A percentile compares a stretch with the other conserved stretches of the same genome.
Evolutionary conservation across 768 basidiomycete species (phyloP).

Genomic region (Vishniacozyma victoriae): DNA sequence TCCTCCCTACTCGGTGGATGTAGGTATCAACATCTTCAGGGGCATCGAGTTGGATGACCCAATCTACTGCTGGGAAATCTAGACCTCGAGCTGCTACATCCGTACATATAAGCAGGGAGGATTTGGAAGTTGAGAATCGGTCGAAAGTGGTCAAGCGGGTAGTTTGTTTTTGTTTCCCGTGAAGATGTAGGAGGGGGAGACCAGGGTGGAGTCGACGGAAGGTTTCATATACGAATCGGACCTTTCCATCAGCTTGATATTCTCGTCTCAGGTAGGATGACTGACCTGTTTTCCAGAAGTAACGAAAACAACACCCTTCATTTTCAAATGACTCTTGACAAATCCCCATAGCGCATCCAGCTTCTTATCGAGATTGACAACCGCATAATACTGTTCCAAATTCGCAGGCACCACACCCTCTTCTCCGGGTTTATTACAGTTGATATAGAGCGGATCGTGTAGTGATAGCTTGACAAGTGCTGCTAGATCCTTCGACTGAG

Average conservation of each 20-base stretch:
- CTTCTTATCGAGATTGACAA: constrained; percentile 78
- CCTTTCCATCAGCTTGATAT: constrained; percentile 41
- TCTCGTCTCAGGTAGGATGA: not conserved
- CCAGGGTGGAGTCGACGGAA: constrained; percentile 96
- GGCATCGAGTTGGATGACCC: constrained; percentile 92
- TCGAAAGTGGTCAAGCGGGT: constrained; percentile 75
- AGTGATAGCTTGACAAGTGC: constrained; percentile 72
- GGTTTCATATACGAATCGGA: constrained; percentile 90
- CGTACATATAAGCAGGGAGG: constrained; percentile 86
- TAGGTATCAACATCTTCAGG: constrained; percentile 98
- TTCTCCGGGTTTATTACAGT: constrained; percentile 50
- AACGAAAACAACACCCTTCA: constrained; percentile 87
- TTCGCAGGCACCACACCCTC: constrained; percentile 59
- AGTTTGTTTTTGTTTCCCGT: constrained; percentile 95
- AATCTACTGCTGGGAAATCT: constrained; percentile 93
- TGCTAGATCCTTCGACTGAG: constrained; percentile 74
- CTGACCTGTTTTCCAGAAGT: constrained; percentile 85
- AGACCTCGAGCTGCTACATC: constrained; percentile 93
- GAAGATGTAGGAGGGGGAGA: constrained; percentile 81
- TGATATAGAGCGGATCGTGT: constrained; percentile 68
- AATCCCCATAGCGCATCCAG: constrained; percentile 90
- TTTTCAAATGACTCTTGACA: constrained; percentile 85
- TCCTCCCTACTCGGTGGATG: constrained; percentile 92
- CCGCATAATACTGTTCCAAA: constrained; percentile 82
- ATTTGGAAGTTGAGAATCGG: constrained; percentile 72